Evolutionary conservation across 345 rosid species (phyloP), one percentile per base, ranked within the genome.

Genomic region (Melaleuca quinquenervia): DNA sequence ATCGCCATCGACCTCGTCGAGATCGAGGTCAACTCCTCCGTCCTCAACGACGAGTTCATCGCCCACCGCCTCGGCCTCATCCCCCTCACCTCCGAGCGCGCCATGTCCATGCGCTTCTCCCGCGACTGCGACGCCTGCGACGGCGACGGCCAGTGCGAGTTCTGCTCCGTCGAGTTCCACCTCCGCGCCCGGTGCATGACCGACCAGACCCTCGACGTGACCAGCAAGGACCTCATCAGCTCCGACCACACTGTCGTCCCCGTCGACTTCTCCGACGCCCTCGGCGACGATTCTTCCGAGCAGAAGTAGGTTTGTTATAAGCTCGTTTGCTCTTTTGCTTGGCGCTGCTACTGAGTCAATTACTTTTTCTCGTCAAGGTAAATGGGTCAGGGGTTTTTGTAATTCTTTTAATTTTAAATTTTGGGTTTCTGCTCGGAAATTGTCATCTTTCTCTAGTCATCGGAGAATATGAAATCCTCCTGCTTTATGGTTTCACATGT

Each of bases 111-210:
- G 98, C 96, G 98, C 26, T 96, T 96, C 94, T 96, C 99, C 22
- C 93, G 98, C 0, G 98, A 96, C 91, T 97, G 98, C 83, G 98
- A 96, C 87, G 97, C 98, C 64, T 97, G 98, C 83, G 98, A 97
- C 78, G 98, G 98, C 2, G 99, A 97, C 58, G 98, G 98, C 32
- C 98, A 97, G 92, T 97, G 98, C 86, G 99, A 96, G 93, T 96
- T 89, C 87, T 96, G 98, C 93, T 96, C 98, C 50, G 98, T 96
- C 50, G 99, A 97, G 96, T 94, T 97, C 85, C 94, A 90, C 45
- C 93, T 97, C 29, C 88, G 95, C 1, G 94, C 98, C 74, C 96
- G 94, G 85, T 96, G 99, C 87, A 88, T 94, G 50, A 85, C 89
- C 24, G 99, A 97, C 88, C 97, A 96, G 86, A 97, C 99, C 84